Base-by-base conservation (phyloP, 2,329 filamentous ascomycete genomes). In the Xenosphaeropsis pyriputrescens region DNA sequence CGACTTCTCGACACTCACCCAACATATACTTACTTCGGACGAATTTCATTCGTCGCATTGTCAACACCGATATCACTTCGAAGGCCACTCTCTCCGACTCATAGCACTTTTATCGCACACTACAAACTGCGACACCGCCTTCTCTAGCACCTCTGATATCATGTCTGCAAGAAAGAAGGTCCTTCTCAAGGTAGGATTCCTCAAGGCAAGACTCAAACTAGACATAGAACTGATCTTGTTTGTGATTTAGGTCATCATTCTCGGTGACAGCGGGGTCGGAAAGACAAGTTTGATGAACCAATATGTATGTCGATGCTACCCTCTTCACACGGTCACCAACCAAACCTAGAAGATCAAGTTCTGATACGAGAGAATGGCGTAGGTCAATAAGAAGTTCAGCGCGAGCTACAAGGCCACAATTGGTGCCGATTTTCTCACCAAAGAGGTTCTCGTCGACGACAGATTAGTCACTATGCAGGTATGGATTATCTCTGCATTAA, bases 251-350 rank as follows among this genome's bases (percentile, higher is more conserved):
- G 88, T 98, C 56, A 98, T 98, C 56, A 96, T 98, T 64, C 79
- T 98, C 51, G 91, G 91, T 53, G 91, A 98, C 63, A 96, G 89
- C 63, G 91, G 91, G 65, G 91, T 98, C 45, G 91, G 91, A 60
- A 98, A 98, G 74, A 98, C 91, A 44, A 95, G 86, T 64, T 78
- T 98, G 75, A 98, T 98, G 91, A 98, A 98, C 68, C 91, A 98
- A 96, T 98, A 96, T 84, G 91, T 96, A 77, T 61, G 83, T 37
- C 13, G 26, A 26, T 30, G 8, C 16, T 9, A 37, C 6, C 22
- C 35, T 19, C 34, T 26, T 6, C 22, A 26, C 22, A 26, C 22
- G 8, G 12, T 9, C 22, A 26, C 8, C 22, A 26, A 6, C 8
- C 22, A 26, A 26, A 26, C 3, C 8, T 9, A 26, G 7, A 26